Conservation (phyloP, 2,329 filamentous ascomycete species). For the Helotiales sp. region DNA sequence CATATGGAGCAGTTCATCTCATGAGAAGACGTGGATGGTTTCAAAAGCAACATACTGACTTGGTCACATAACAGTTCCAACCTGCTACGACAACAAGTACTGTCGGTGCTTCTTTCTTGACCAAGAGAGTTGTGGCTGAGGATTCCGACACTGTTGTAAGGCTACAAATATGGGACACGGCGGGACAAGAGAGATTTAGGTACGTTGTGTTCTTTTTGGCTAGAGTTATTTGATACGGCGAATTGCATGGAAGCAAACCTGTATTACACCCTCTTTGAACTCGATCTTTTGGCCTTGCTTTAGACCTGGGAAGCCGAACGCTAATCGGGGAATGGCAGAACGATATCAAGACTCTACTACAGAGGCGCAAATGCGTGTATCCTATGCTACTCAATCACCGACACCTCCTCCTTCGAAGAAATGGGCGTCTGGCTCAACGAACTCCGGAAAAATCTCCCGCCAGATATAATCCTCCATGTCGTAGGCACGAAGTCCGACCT, state of each 20-base stretch:
- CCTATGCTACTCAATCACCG: conserved; percentile 92
- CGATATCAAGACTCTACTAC: conserved; percentile 94
- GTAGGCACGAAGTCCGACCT: conserved; percentile 94
- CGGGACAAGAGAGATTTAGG: conserved; percentile 92
- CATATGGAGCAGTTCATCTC: too few species aligned
- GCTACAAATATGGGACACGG: conserved; percentile 96
- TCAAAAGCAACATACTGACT: too few species aligned
- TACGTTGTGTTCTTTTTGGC: conserved; percentile 14
- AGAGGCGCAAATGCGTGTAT: conserved; percentile 92
- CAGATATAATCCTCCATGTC: conserved; percentile 82
- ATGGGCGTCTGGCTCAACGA: conserved; percentile 92
- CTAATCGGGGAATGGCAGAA: conserved; percentile 38
- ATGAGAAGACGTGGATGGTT: too few species aligned
- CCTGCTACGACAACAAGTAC: conserved; percentile 52
- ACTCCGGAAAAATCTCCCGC: conserved; percentile 72
- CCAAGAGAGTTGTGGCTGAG: conserved; percentile 77
- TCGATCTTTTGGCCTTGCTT: not conserved
- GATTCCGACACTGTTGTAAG: conserved; percentile 85
- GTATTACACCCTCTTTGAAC: not conserved
- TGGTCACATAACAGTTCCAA: too few species aligned
- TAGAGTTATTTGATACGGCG: not conserved
- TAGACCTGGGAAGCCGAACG: not conserved
- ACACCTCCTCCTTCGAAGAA: conserved; percentile 80
- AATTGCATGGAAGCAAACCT: too few species aligned
- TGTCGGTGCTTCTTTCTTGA: conserved; percentile 78